Conservation (phyloP, 768 basidiomycete genomes). For the Mrakia gelida region DNA sequence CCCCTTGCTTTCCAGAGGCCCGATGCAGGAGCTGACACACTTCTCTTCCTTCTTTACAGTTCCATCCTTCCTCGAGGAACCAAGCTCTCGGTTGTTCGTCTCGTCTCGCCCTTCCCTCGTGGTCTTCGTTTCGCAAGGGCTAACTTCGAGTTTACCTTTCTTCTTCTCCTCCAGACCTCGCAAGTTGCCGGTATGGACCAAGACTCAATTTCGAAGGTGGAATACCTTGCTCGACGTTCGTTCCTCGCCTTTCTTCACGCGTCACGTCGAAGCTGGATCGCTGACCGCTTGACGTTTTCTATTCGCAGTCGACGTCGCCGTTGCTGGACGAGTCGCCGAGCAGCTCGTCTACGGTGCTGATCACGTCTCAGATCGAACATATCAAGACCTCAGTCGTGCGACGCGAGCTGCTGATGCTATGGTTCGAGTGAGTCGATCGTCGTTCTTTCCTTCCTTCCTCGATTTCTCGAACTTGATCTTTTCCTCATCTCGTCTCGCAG, state of each 20-base stretch:
- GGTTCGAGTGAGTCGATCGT: constrained; percentile 10
- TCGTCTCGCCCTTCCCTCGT: constrained; percentile 19
- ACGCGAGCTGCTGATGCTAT: constrained; percentile 6
- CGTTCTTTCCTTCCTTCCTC: not conserved
- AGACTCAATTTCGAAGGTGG: constrained; percentile 63
- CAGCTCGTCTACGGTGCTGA: constrained; percentile 85
- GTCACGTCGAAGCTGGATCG: too few relatives aligned
- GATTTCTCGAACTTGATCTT: not conserved
- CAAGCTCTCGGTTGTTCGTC: constrained; percentile 65
- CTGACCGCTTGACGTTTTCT: too few relatives aligned
- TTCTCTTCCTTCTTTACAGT: constrained; percentile 22
- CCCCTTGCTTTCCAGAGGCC: not conserved
- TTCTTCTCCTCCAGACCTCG: constrained; percentile 53
- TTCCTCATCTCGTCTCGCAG: not conserved
- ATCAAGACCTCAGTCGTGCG: constrained; percentile 23
- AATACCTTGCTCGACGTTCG: constrained; percentile 59
- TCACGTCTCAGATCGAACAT: constrained; percentile 51
- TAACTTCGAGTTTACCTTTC: not conserved
- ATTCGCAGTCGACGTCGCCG: constrained; percentile 70
- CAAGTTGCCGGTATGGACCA: constrained; percentile 73
- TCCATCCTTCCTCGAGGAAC: constrained; percentile 89
- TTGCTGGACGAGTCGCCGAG: constrained; percentile 95
- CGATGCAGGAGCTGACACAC: too few relatives aligned
- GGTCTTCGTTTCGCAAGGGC: not conserved
- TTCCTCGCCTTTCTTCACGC: not conserved